Evolutionary conservation across 2,329 filamentous ascomycete species (phyloP), one percentile per base, ranked within the genome.

Genomic region (Colletotrichum lindemuthianum): DNA sequence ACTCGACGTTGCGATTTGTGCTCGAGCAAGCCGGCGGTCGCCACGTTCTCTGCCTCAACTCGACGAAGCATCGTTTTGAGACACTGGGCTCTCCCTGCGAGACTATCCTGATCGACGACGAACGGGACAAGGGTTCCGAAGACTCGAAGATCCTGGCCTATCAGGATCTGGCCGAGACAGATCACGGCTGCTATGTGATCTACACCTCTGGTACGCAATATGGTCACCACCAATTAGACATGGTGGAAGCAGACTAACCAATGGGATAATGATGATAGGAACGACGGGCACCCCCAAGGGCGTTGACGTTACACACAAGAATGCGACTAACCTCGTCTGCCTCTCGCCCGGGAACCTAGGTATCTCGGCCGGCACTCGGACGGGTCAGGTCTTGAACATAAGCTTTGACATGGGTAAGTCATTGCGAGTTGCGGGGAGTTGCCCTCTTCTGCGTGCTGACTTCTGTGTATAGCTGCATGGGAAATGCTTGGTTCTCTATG

Each of bases 401-500:
- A 84, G 83, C 52, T 88, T 88, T 67, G 86, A 88, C 66, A 88
- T 88, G 85, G 83, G 85, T 86, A 76, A 69, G 82, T 73, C 40
- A 24, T 24, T 24, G 13, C 40, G 48, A 56, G 63, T 33, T 48
- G 58, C 43, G 43, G 41, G 8, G 2, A 16, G 6, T 32, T 43
- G 15, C 43, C 43, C 8, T n/a, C 2, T 32, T 36, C 5, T 16
- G 11, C 36, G n/a, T 39, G 10, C 53, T 67, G 10, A 65, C 6
- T 11, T 9, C n/a, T 8, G 12, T 6, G 9, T 16, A 40, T 59
- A 86, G 86, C 83, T 15, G 84, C 85, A 11, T 88, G 86, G 86
- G 86, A 88, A 67, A 84, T 88, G 13, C 78, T 88, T 6, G 81
- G 78, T 1, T 66, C 56, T 33, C 51, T 68, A 11, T 67, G 63